Evolutionary conservation across 257 asterid genomes (phyloP).

Genomic region (Plantago elongata): DNA sequence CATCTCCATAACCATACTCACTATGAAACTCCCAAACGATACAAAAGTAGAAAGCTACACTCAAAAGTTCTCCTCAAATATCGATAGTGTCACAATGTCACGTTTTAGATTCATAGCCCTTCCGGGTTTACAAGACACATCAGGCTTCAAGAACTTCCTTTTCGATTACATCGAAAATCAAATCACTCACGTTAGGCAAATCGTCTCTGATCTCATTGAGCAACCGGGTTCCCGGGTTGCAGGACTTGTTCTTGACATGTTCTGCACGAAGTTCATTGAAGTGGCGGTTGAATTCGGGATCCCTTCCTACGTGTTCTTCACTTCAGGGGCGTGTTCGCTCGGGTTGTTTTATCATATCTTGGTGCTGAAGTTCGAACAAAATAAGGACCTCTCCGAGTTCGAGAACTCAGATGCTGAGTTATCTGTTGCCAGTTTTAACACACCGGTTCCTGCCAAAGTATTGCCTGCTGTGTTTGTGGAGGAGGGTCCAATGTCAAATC

Average conservation of each 20-base stretch:
- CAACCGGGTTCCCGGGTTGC: slow-evolving; percentile 4
- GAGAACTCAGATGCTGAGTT: slow-evolving; percentile 24
- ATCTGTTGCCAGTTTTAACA: slow-evolving; percentile 16
- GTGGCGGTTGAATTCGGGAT: slow-evolving; percentile 43
- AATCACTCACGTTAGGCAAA: slow-evolving; percentile 19
- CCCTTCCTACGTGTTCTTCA: slow-evolving; percentile 42
- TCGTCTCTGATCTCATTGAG: slow-evolving; percentile 18
- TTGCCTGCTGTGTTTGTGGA: slow-evolving; percentile 23
- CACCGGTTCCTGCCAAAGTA: slow-evolving; percentile 30
- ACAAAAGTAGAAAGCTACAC: slow-evolving; percentile 14
- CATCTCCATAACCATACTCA: slow-evolving; percentile 41
- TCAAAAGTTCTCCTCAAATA: slow-evolving; percentile 13
- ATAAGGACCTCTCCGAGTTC: slow-evolving; percentile 11
- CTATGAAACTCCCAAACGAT: slow-evolving; percentile 30
- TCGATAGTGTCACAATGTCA: neutral
- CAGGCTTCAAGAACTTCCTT: neutral
- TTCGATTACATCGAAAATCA: slow-evolving; percentile 28
- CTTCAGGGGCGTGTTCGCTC: slow-evolving; percentile 37
- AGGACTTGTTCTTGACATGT: slow-evolving; percentile 51
- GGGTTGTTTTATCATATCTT: slow-evolving; percentile 23
- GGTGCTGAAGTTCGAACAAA: slow-evolving; percentile 24
- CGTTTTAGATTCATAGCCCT: slow-evolving; percentile 25
- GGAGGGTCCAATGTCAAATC: neutral
- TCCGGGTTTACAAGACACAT: slow-evolving; percentile 14
- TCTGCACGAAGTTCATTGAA: slow-evolving; percentile 46